phyloP scores from a whole-genome alignment of 495 filamentous ascomycete genomes.

The Aspergillus cavernicola region DNA sequence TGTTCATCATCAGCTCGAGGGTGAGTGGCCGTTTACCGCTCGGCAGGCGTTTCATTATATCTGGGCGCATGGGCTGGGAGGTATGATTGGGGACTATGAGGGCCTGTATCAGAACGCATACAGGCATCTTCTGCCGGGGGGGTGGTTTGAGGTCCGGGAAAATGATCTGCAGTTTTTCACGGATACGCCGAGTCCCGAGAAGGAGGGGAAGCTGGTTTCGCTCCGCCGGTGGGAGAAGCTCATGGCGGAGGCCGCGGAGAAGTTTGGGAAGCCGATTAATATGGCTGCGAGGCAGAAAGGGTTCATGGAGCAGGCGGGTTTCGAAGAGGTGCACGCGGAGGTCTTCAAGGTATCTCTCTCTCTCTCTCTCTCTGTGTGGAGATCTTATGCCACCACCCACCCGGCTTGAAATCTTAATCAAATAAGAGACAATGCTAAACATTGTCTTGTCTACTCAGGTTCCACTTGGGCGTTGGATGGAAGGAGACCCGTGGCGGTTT shows the following conservation, averaged over 20 bases:
- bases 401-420: no score
- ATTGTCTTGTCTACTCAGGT: neutral
- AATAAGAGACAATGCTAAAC: neutral
- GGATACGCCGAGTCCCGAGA: neutral
- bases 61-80: neutral
- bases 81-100: constrained; percentile 1
- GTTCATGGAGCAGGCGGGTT: neutral
- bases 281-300: neutral
- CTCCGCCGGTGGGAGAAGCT: neutral
- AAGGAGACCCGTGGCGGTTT: neutral
- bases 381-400: no score
- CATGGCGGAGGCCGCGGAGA: neutral
- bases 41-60: constrained; percentile 1
- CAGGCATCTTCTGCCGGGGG: constrained; percentile 1
- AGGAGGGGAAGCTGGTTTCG: neutral
- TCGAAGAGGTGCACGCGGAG: neutral
- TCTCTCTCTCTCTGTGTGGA: no score
- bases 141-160: constrained; percentile 4
- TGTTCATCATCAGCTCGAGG: neutral
- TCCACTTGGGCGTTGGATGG: neutral
- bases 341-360: neutral
- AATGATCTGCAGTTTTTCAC: neutral
- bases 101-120: neutral
- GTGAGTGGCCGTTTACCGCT: constrained; percentile 1
- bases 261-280: constrained; percentile 3